Evolutionary conservation across 768 basidiomycete genomes (phyloP), one percentile per base, ranked within the genome.

Genomic region (Calocera viscosa): DNA sequence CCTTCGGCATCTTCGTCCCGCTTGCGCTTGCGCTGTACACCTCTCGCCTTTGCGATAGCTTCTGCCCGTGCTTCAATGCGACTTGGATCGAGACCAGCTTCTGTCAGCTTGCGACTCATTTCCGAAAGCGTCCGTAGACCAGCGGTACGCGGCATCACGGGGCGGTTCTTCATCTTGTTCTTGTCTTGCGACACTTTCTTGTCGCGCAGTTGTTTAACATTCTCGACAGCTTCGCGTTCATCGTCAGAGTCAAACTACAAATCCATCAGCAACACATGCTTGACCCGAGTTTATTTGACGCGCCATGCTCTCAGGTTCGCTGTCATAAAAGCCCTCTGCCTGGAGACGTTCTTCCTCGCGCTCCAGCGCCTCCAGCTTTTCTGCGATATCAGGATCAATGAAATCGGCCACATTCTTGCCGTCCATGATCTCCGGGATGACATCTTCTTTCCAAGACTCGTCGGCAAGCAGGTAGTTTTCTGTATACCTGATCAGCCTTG

Each of bases 321-420:
- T 84, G 38, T 92, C 91, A 76, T 98, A 99, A 81, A 90, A 98
- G 2, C 96, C 96, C 75, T 97, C 92, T 0, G 86, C 88, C 75
- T 92, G 82, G n/a, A 99, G 83, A 71, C 84, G 85, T 76, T 95
- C 95, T 76, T 99, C 96, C 75, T 98, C 96, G 19, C 91, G 85
- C 77, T 99, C 95, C 67, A 99, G 85, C 14, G 93, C 95, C 73
- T 97, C 95, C 60, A 99, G 86, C 78, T 94, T 95, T 77, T 94
- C 94, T 22, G 86, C 87, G 68, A 99, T 98, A 73, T 99, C 96
- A 24, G 93, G 89, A 76, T 98, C 95, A 76, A 98, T 90, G 69
- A 99, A 99, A 80, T 99, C 96, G 26, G 94, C 95, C 65, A 98
- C 79, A 79, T 99, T 99, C 84, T 97, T 97, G 78, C 96, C 96